Conservation (phyloP, 1,284 basidiomycete species). For the Heterobasidion parviporum region DNA sequence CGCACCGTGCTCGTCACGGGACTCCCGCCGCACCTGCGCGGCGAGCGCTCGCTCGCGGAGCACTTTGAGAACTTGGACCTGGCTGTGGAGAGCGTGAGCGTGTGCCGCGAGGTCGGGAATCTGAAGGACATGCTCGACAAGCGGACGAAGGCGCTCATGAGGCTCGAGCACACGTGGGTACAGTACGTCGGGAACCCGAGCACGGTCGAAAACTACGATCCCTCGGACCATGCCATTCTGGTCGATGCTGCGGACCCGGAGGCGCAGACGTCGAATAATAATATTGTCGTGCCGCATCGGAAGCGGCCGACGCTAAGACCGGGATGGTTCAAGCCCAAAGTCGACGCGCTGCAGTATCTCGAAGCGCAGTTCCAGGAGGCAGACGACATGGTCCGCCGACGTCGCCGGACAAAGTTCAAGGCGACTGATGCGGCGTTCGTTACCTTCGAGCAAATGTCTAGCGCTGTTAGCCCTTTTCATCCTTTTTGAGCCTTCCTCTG, state of each 20-base stretch:
- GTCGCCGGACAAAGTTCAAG: slow-evolving; percentile 60
- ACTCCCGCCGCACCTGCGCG: slow-evolving; percentile 76
- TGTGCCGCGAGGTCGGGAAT: slow-evolving; percentile 76
- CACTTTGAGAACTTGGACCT: slow-evolving; percentile 87
- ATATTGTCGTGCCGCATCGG: slow-evolving; percentile 68
- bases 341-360: slow-evolving; percentile 83
- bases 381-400: slow-evolving; percentile 72
- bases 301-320: slow-evolving; percentile 63
- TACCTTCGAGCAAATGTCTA: slow-evolving; percentile 94
- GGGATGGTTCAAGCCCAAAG: slow-evolving; percentile 59
- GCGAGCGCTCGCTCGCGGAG: slow-evolving; percentile 80
- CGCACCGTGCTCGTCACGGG: slow-evolving; percentile 87
- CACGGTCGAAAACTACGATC: slow-evolving; percentile 63
- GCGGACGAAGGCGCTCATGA: slow-evolving; percentile 71
- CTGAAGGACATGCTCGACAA: slow-evolving; percentile 69
- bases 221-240: slow-evolving; percentile 46
- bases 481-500: background rate
- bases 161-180: slow-evolving; percentile 81
- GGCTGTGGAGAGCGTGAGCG: slow-evolving; percentile 82
- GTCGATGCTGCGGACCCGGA: slow-evolving; percentile 46
- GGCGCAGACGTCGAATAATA: slow-evolving; percentile 30
- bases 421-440: slow-evolving; percentile 86
- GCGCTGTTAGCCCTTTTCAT: slow-evolving; percentile 54
- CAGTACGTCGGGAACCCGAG: slow-evolving; percentile 92
- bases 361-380: slow-evolving; percentile 70